Evolutionary conservation across 306 rosid species (phyloP).

Genomic region (Pyrus communis): DNA sequence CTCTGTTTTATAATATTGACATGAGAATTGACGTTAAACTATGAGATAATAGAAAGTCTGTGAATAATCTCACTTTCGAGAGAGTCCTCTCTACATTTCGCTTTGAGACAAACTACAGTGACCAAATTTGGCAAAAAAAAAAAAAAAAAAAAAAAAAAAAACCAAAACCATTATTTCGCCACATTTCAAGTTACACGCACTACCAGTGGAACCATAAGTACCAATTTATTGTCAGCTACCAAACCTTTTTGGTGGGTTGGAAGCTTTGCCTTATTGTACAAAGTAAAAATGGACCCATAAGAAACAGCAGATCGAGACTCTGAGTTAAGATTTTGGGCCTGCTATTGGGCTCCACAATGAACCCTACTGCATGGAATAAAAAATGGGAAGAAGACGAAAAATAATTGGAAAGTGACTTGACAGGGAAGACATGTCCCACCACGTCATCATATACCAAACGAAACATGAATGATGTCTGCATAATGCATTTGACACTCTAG

Average conservation of each 20-base stretch:
- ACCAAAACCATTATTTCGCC: background rate
- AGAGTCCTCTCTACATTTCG: too few species aligned
- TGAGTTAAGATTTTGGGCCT: constrained; percentile 43
- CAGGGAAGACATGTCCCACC: constrained; percentile 50
- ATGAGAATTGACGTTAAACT: too few species aligned
- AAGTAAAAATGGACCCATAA: constrained; percentile 32
- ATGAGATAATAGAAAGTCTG: accelerated
- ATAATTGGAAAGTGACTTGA: constrained; percentile 45
- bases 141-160: too few species aligned
- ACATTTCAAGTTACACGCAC: constrained; percentile 10
- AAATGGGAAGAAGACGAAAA: background rate
- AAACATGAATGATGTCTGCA: constrained; percentile 7
- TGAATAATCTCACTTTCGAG: too few species aligned
- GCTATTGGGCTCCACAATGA: constrained; percentile 36
- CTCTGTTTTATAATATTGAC: too few species aligned
- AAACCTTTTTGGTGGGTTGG: constrained; percentile 27
- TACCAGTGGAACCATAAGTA: background rate
- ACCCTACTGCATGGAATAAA: constrained; percentile 24
- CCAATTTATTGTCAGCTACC: background rate
- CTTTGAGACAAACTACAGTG: too few species aligned
- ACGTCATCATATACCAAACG: constrained; percentile 17
- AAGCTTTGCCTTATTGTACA: constrained; percentile 18
- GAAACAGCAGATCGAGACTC: constrained; percentile 18
- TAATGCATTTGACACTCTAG: background rate
- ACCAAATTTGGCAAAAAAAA: too few species aligned